phyloP scores from a whole-genome alignment of 352 stramenopile species.

The Globisporangium yorkense region DNA sequence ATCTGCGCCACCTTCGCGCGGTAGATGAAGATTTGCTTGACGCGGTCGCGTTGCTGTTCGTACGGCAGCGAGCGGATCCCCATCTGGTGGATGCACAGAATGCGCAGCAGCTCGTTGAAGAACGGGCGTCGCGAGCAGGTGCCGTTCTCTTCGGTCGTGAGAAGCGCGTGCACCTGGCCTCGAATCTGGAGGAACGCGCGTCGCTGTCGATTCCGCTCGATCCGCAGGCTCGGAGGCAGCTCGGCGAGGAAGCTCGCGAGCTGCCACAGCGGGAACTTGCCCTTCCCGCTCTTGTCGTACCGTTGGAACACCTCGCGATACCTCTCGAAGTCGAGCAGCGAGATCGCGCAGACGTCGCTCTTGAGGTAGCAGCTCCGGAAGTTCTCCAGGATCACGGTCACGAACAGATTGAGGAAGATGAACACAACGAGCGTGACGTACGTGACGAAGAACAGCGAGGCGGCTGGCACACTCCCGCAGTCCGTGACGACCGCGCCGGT shows the following conservation, averaged over 20 bases:
- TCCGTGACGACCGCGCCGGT: constrained; percentile 46
- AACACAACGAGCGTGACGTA: constrained; percentile 78
- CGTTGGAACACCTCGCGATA: constrained; percentile 66
- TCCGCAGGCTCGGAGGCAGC: constrained; percentile 41
- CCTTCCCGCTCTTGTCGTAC: constrained; percentile 48
- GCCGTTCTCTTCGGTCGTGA: constrained; percentile 16
- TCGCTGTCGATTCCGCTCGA: constrained; percentile 36
- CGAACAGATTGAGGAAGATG: constrained; percentile 80
- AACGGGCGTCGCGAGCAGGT: constrained; percentile 31
- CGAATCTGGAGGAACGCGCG: constrained; percentile 62
- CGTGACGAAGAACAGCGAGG: constrained; percentile 59
- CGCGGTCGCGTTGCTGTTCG: constrained; percentile 71
- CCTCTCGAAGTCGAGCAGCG: constrained; percentile 65
- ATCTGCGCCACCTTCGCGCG: constrained; percentile 69
- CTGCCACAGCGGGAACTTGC: constrained; percentile 65
- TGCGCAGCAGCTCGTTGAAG: constrained; percentile 74
- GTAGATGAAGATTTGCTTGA: constrained; percentile 86
- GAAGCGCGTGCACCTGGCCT: constrained; percentile 55
- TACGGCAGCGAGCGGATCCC: constrained; percentile 73
- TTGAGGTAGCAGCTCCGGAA: constrained; percentile 79
- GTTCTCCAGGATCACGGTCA: constrained; percentile 79
- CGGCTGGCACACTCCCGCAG: constrained; percentile 38
- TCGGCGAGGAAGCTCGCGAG: constrained; percentile 50
- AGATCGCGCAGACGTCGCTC: constrained; percentile 65
- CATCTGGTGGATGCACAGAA: constrained; percentile 76